phyloP scores from a whole-genome alignment of 441 rosid genomes.

The Euphorbia corollata region DNA sequence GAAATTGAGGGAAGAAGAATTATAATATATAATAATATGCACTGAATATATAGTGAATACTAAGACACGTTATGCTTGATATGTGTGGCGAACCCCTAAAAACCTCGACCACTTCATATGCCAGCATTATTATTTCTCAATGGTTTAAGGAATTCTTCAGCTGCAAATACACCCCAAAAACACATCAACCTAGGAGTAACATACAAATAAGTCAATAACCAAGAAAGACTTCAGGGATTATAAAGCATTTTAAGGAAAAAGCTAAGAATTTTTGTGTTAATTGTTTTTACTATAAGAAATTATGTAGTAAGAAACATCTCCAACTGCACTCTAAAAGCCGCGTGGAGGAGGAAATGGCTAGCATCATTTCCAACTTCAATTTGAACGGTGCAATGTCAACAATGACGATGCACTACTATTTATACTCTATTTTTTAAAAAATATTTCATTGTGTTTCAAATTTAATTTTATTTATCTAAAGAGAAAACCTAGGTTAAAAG shows the following conservation, averaged over 20 bases:
- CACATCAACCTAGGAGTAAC: neutral
- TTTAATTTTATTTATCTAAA: too few species aligned
- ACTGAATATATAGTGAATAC: constrained; percentile 16
- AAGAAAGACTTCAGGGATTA: neutral
- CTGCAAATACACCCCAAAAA: constrained; percentile 29
- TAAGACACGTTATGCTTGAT: constrained; percentile 24
- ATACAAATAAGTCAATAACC: neutral
- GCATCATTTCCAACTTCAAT: too few species aligned
- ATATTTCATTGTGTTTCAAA: too few species aligned
- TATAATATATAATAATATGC: neutral
- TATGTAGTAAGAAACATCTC: too few species aligned
- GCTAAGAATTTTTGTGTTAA: too few species aligned
- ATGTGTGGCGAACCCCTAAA: constrained; percentile 21
- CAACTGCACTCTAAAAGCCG: too few species aligned
- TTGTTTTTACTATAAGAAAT: too few species aligned
- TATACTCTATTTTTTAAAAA: too few species aligned
- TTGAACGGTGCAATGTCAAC: too few species aligned
- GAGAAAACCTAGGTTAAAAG: too few species aligned
- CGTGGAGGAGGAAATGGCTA: too few species aligned
- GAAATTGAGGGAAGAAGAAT: constrained; percentile 9
- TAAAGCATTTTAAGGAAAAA: neutral
- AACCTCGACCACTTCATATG: constrained; percentile 19
- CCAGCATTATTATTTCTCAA: constrained; percentile 19
- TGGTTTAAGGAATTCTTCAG: constrained; percentile 21
- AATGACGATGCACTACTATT: too few species aligned